Base-by-base conservation (phyloP, 129 eudicot species). In the Centaurea solstitialis region DNA sequence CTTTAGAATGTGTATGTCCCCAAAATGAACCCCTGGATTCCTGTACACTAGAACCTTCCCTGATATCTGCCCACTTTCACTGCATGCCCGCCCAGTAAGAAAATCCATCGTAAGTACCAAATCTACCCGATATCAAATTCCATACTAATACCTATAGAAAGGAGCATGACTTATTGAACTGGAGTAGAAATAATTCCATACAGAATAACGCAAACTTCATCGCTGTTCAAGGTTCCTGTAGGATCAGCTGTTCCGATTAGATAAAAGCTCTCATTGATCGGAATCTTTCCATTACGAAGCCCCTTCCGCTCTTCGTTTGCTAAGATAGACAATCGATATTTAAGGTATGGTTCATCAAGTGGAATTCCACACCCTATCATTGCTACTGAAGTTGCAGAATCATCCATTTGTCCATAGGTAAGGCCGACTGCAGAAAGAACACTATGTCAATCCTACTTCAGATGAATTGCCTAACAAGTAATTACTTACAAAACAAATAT, bases 21-120 rank as follows among this genome's bases (percentile, higher is more conserved):
- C 97, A 72, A 89, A 86, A 79, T 94, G 97, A 62, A 94, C 33
- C 7, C 98, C 97, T 9, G 98, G 98, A 83, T 92, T 86, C 57
- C 98, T 77, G 40, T 94, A 92, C 2, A 94, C 97, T 40, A 94
- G 79, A 30, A 92, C 97, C 67, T 81, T 57, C 5, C 98, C 98
- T 22, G 89, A 84, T 24, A 92, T 72, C 78, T 83, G 98, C 4
- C 98, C 98, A 22, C 65, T 83, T 17, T 92, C 98, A 24, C 98
- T 94, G 87, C 84, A 83, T 12, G 47, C 9, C 4, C 21, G 47
- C 9, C 4, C 21, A 69, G 39, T 47, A 77, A 43, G 41, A 45
- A 22, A 68, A 30, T 13, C 53, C 53, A 83, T 72, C 41, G 66
- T n/a, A 65, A 74, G 72, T 39, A 39, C 22, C 40, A 57, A 30